A percentile compares a stretch with the other conserved stretches of the same genome.
Evolutionary conservation across 2,329 filamentous ascomycete genomes (phyloP).

Genomic region (Alternaria ventricosa): DNA sequence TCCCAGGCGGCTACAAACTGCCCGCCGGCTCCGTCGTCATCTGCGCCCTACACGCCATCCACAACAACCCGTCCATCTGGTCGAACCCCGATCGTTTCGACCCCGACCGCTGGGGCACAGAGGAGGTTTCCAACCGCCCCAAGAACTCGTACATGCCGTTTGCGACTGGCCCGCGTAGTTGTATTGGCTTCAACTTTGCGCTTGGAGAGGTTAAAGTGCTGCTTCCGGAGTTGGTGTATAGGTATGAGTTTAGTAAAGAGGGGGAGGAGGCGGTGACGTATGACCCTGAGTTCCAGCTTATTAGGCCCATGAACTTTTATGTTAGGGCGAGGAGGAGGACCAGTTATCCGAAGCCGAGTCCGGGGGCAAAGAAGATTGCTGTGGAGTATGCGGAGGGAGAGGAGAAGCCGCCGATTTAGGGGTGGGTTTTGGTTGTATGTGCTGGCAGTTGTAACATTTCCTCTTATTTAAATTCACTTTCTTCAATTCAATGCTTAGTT

Average conservation of each 20-base stretch:
- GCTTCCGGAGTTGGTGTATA: conserved; percentile 13
- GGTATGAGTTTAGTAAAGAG: conserved; percentile 19
- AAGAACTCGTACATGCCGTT: conserved; percentile 23
- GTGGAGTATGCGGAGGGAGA: conserved; percentile 18
- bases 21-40: conserved; percentile 62
- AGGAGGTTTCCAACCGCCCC: conserved; percentile 47
- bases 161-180: conserved; percentile 14
- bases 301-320: conserved; percentile 21
- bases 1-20: conserved; percentile 66
- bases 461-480: too few relatives aligned
- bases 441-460: too few relatives aligned
- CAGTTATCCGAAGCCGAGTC: conserved; percentile 5
- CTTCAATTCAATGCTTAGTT: too few relatives aligned
- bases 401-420: conserved; percentile 9
- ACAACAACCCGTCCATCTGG: conserved; percentile 63
- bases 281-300: conserved; percentile 21
- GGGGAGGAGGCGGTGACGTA: conserved; percentile 13
- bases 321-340: conserved; percentile 18
- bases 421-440: background rate
- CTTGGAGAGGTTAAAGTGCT: conserved; percentile 17
- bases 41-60: conserved; percentile 54
- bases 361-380: conserved; percentile 15
- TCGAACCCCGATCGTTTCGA: conserved; percentile 65
- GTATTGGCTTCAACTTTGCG: conserved; percentile 22
- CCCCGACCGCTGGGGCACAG: conserved; percentile 65